These are phyloP conservation scores for Peniophora sp. DNA, from an alignment of 1,284 basidiomycete species.

Conservation along the genomic window DNA sequence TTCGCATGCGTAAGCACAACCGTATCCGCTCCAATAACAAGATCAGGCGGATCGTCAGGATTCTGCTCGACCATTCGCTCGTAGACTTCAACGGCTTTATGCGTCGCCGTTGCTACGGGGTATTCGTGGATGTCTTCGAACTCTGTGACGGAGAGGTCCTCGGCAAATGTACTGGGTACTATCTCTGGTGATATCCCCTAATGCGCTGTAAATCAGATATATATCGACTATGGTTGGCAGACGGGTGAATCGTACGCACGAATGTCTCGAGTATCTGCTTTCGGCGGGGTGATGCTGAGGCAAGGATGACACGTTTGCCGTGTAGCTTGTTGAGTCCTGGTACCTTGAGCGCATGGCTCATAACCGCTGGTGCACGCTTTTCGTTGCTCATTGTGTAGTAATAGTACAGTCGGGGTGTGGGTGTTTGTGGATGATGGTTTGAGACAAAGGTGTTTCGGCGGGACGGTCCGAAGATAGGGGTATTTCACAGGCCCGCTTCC, in stretches of 20 bases:
- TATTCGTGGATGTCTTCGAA: constrained; percentile 86
- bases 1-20: constrained; percentile 79
- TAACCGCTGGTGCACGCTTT: constrained; percentile 29
- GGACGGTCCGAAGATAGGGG: no score
- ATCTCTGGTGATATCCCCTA: constrained; percentile 88
- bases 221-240: neutral
- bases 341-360: constrained; percentile 63
- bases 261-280: constrained; percentile 78
- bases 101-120: constrained; percentile 85
- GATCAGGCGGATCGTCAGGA: constrained; percentile 83
- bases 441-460: neutral
- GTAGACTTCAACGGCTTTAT: constrained; percentile 94
- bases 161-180: constrained; percentile 83
- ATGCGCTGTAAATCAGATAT: constrained; percentile 6
- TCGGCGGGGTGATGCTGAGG: constrained; percentile 80
- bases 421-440: no score
- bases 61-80: constrained; percentile 72
- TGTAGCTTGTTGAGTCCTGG: constrained; percentile 67
- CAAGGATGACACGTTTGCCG: constrained; percentile 75
- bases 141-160: constrained; percentile 64
- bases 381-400: neutral
- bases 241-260: constrained; percentile 34
- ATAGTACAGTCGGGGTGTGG: no score
- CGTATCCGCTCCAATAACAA: constrained; percentile 93
- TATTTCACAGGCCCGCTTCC: no score